Evolutionary conservation across 2,329 filamentous ascomycete species (phyloP), one percentile per base, ranked within the genome.

Genomic region (Colletotrichum lindemuthianum): DNA sequence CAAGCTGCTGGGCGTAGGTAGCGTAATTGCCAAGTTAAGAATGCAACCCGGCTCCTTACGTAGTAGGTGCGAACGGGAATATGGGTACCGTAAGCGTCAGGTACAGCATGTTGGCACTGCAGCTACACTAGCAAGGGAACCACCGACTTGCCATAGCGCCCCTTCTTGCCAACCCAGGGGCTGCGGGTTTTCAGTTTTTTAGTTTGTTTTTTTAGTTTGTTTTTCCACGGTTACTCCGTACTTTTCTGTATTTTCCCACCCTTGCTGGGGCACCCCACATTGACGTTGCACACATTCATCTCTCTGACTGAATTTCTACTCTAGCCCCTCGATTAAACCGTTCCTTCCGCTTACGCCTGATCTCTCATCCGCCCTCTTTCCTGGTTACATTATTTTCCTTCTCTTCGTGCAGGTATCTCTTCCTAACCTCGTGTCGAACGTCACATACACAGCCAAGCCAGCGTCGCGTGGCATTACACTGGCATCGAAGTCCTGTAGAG

Each of bases 181-280:
- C n/a, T n/a, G n/a, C n/a, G n/a, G n/a, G n/a, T 58, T 41, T 47
- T 60, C 49, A 41, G 37, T 55, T 48, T 52, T 48, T 50, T 48
- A n/a, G n/a, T n/a, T n/a, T n/a, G n/a, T n/a, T 39, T 10, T 36
- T 34, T 34, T 32, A 16, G 5, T 6, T 8, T 8, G 2, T 15
- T 43, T 15, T 15, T 2, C 5, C 41, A n/a, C 41, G 13, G 13
- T 15, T 52, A 47, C 45, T 41, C 63, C 51, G 52, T 52, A 45
- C 51, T 52, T 16, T 45, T 52, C 44, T 47, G 45, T 54, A 39
- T 56, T 51, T 52, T 36, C 49, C 47, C 56, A 65, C 55, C 63
- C 51, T 65, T 56, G 63, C 24, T 24, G 55, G 34, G 34, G 51
- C 63, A 65, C 51, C 63, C 63, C 63, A 65, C 63, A 56, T 40